Evolutionary conservation across 805 yeast species (phyloP).

Genomic region (Kazachstania martiniae): DNA sequence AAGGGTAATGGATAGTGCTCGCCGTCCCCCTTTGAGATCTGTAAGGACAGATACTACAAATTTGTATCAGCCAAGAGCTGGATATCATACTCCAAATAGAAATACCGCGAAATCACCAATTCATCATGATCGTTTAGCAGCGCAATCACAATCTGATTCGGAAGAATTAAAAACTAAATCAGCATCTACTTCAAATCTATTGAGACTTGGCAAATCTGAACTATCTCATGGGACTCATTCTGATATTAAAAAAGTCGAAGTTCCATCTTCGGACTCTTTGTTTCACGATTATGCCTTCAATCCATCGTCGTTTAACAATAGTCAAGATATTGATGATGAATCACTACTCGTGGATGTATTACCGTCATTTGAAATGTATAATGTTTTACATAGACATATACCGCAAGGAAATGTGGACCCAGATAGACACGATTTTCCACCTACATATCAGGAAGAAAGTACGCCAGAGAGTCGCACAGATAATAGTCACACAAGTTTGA

Average conservation of each 20-base stretch:
- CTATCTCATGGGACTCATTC: constrained; percentile 6
- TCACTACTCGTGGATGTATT: constrained; percentile 37
- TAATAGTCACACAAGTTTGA: not conserved
- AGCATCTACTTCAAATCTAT: constrained; percentile 3
- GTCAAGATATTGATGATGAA: constrained; percentile 4
- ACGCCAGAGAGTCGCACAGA: constrained; percentile 1
- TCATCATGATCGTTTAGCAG: too few relatives aligned
- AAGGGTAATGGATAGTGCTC: too few relatives aligned
- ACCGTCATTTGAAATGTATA: constrained; percentile 63
- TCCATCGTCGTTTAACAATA: constrained; percentile 1
- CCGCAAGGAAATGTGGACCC: constrained; percentile 31
- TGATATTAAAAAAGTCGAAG: constrained; percentile 2
- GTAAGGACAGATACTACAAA: too few relatives aligned
- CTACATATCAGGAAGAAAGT: constrained; percentile 23
- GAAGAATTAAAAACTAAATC: too few relatives aligned
- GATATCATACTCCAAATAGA: too few relatives aligned
- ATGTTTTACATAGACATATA: constrained; percentile 33
- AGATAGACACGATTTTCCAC: constrained; percentile 26
- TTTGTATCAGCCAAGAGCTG: too few relatives aligned
- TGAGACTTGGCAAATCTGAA: constrained; percentile 7
- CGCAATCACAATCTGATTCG: too few relatives aligned
- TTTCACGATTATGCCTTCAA: constrained; percentile 1
- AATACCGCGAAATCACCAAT: too few relatives aligned
- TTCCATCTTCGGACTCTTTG: constrained; percentile 3
- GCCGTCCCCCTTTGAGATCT: too few relatives aligned